Evolutionary conservation across 2,329 filamentous ascomycete genomes (phyloP).

Genomic region (Lecanicillium sp.): DNA sequence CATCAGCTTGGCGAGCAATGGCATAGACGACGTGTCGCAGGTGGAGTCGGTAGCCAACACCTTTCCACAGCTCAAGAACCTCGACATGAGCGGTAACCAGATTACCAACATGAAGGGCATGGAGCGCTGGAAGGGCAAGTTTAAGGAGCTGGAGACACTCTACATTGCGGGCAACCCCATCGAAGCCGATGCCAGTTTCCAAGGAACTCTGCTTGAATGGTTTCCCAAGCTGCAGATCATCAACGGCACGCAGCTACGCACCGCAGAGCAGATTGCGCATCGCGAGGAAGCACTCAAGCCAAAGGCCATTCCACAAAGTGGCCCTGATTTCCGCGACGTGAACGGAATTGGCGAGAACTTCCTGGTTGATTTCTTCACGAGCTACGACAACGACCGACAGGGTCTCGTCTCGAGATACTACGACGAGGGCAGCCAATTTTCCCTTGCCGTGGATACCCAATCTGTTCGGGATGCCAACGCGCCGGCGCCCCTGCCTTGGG

Average conservation of each 20-base stretch:
- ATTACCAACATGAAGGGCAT: constrained; percentile 62
- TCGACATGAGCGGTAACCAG: constrained; percentile 81
- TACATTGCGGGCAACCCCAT: constrained; percentile 73
- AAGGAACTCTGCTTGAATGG: constrained; percentile 66
- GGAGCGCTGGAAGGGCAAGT: constrained; percentile 70
- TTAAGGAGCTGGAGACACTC: constrained; percentile 70
- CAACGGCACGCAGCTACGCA: constrained; percentile 68
- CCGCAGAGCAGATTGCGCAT: constrained; percentile 59
- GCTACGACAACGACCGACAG: constrained; percentile 65
- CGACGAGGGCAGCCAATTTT: constrained; percentile 68
- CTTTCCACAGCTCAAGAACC: constrained; percentile 78
- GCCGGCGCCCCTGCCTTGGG: constrained; percentile 53
- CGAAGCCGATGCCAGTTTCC: constrained; percentile 53
- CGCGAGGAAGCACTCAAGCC: constrained; percentile 40
- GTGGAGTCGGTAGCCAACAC: constrained; percentile 71
- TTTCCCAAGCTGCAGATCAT: constrained; percentile 74
- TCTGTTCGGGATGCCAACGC: constrained; percentile 40
- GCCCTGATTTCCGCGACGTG: constrained; percentile 67
- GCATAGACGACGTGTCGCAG: constrained; percentile 61
- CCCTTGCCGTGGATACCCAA: constrained; percentile 61
- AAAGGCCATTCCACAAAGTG: constrained; percentile 52
- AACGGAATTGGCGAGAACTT: constrained; percentile 69
- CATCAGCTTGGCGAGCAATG: constrained; percentile 75
- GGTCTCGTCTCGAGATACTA: constrained; percentile 61
- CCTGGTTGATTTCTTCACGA: constrained; percentile 62